A percentile compares a stretch with the other conserved stretches of the same genome.
Conservation (phyloP, 75 land plant species). For the Pinus tabuliformis region DNA sequence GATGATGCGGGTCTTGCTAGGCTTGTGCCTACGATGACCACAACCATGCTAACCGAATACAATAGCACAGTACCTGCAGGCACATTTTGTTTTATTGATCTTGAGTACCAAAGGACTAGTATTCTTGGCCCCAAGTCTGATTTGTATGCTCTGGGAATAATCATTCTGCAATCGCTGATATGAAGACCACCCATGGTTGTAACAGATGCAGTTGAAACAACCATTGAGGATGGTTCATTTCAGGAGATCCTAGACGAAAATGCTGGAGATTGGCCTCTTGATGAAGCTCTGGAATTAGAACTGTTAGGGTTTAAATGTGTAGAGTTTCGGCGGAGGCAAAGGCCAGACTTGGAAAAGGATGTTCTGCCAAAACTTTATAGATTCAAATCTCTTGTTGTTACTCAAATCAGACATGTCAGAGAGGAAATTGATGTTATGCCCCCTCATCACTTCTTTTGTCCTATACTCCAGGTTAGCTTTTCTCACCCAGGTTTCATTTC, state of each 20-base stretch:
- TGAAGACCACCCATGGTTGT: slow-evolving; percentile 58
- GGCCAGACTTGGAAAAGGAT: slow-evolving; percentile 36
- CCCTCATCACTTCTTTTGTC: slow-evolving; percentile 47
- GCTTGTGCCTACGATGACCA: slow-evolving; percentile 20
- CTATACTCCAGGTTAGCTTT: slow-evolving; percentile 41
- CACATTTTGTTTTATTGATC: slow-evolving; percentile 74
- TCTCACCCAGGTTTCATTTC: background rate
- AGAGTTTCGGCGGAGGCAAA: slow-evolving; percentile 40
- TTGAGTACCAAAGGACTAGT: slow-evolving; percentile 71
- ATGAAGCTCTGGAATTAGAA: slow-evolving; percentile 47
- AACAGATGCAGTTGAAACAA: slow-evolving; percentile 43
- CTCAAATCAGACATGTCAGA: background rate
- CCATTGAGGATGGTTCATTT: slow-evolving; percentile 34
- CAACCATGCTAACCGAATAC: slow-evolving; percentile 18
- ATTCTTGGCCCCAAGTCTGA: slow-evolving; percentile 60
- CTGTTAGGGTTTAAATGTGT: slow-evolving; percentile 40
- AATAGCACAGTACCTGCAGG: slow-evolving; percentile 63
- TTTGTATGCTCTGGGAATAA: slow-evolving; percentile 69
- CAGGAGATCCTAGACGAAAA: slow-evolving; percentile 33
- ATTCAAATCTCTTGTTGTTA: slow-evolving; percentile 22
- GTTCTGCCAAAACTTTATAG: slow-evolving; percentile 37
- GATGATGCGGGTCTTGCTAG: slow-evolving; percentile 62
- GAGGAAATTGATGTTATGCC: background rate
- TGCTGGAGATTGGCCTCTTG: slow-evolving; percentile 55
- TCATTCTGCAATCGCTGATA: slow-evolving; percentile 60